Conservation (phyloP, 139 green algal genomes). For the Asterochloris erici region DNA sequence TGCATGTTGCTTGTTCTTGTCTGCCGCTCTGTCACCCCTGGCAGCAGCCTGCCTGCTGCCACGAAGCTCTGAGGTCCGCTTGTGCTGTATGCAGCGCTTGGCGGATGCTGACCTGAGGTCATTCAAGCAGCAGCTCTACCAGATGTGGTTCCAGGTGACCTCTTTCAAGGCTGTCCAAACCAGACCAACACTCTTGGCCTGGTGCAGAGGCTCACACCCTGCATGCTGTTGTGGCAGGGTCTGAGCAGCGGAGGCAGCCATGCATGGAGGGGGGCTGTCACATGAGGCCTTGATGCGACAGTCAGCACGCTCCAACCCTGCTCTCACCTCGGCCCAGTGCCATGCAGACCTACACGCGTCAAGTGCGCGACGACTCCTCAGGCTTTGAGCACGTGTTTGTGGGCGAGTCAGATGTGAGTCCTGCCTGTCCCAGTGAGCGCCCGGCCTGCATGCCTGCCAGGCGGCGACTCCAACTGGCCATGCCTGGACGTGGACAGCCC, state of each 20-base stretch:
- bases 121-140: slow-evolving; percentile 43
- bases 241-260: no score
- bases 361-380: slow-evolving; percentile 46
- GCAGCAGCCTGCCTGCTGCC: not conserved
- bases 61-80: not conserved
- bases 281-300: no score
- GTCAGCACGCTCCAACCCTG: no score
- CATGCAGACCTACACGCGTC: slow-evolving; percentile 27
- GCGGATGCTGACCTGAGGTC: slow-evolving; percentile 12
- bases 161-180: not conserved
- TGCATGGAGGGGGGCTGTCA: no score
- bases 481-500: no score
- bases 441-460: no score
- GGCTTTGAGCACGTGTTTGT: slow-evolving; percentile 83
- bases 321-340: no score
- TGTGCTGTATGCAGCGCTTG: slow-evolving; percentile 13
- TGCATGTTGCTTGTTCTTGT: not conserved
- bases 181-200: no score
- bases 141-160: slow-evolving; percentile 46
- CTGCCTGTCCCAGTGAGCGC: no score
- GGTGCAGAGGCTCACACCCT: no score
- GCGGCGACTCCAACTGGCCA: no score
- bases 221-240: no score
- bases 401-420: slow-evolving; percentile 50
- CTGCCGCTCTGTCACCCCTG: not conserved